Conservation (phyloP, 176 grass and related monocot species). For the Sorghum bicolor region DNA sequence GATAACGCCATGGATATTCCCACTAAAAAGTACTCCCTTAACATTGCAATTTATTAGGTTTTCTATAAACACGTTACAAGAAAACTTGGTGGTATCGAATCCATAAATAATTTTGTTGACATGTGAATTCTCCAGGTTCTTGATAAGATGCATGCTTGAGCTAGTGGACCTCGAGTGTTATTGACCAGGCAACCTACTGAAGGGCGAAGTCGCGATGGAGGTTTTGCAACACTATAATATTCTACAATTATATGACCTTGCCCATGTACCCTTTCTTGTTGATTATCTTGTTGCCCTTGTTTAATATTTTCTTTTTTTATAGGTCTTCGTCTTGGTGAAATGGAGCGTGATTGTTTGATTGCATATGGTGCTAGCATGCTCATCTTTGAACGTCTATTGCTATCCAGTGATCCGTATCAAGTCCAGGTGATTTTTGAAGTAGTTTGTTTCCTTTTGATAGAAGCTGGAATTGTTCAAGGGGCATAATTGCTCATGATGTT, state of each 20-base stretch:
- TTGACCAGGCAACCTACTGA: constrained; percentile 92
- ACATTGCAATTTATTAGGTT: background rate
- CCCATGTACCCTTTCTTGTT: background rate
- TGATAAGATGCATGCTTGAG: constrained; percentile 99
- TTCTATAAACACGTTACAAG: background rate
- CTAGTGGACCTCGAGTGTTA: constrained; percentile 68
- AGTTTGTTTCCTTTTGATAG: background rate
- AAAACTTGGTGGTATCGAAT: background rate
- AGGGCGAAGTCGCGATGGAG: constrained; percentile 93
- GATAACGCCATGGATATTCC: background rate
- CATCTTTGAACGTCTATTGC: constrained; percentile 87
- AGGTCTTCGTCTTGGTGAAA: constrained; percentile 94
- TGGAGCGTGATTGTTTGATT: constrained; percentile 98
- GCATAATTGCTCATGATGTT: background rate
- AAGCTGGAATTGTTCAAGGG: background rate
- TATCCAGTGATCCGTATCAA: constrained; percentile 98
- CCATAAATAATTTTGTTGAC: constrained; percentile 16
- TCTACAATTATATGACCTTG: background rate
- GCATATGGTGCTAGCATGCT: constrained; percentile 96
- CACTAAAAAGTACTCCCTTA: background rate
- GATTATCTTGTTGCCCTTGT: background rate
- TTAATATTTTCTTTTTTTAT: background rate
- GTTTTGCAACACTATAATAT: constrained; percentile 39
- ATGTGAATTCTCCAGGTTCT: constrained; percentile 55
- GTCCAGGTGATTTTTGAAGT: constrained; percentile 62